Evolutionary conservation across 108 stramenopile species (phyloP), one percentile per base, ranked within the genome.

Genomic region (Skeletonema costatum): DNA sequence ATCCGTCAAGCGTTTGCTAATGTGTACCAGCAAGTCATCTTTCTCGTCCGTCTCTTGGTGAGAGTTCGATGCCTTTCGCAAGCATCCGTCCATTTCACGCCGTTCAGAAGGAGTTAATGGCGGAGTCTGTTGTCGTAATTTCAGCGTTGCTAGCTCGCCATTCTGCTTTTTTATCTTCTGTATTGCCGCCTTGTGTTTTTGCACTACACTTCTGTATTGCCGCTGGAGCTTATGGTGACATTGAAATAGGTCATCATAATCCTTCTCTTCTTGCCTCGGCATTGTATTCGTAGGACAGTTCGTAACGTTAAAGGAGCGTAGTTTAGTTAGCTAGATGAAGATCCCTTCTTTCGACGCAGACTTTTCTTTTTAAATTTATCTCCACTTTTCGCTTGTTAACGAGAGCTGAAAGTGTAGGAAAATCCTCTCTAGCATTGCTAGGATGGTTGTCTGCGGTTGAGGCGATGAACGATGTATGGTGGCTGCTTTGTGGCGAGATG

Each of bases 1-100:
- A 25, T n/a, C 14, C 14, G 31, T 50, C 14, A 83, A 59, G 33
- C 82, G 82, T 29, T 21, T 33, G 60, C 35, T 61, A n/a, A 61
- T 31, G 60, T 16, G 4, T 25, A 0, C 35, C 25, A 35, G 31
- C 19, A 33, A n/a, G 13, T 31, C 60, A 16, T 29, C 60, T 61
- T 33, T 61, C 60, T 61, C 60, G 60, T 29, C 25, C 35, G 0
- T 29, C 32, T 14, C 60, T 31, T 33, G 60, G 60, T 61, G 60
- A 3, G 35, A 61, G 44, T 46, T 2, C 44, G 44, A 46, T 16
- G 0, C 44, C 16, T 46, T 46, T 41, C 39, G 39, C 11, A 41
- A 41, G 12, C 11, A 12, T 41, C 10, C 11, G 12, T 41, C 11
- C 39, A 41, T 41, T 12, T 41, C 39, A 41, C 8, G 36, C 8